phyloP scores from a whole-genome alignment of 345 rosid genomes.

The Brassica juncea region DNA sequence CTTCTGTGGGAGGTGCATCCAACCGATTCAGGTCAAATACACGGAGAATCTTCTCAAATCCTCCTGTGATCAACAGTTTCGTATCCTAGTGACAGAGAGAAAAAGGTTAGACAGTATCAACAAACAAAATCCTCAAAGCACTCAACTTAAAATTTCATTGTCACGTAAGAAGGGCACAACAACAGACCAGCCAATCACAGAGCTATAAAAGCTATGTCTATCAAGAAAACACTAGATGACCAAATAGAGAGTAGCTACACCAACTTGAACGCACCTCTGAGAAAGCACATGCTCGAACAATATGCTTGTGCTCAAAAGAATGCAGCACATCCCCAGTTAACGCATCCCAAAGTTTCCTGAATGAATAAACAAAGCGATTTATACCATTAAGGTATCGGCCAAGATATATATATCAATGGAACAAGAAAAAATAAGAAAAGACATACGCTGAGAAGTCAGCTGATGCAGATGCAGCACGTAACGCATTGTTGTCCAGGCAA shows the following conservation, averaged over 20 bases:
- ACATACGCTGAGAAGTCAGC: constrained; percentile 92
- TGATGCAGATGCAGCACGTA: constrained; percentile 94
- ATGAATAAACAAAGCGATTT: background rate
- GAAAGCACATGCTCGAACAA: constrained; percentile 86
- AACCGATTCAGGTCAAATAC: constrained; percentile 42
- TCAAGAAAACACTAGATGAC: background rate
- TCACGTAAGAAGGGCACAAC: no score
- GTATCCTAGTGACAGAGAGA: constrained; percentile 58
- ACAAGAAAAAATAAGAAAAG: background rate
- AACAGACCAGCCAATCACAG: background rate
- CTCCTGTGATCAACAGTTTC: constrained; percentile 43
- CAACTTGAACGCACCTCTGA: constrained; percentile 56
- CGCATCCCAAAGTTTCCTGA: constrained; percentile 92
- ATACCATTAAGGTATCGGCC: background rate
- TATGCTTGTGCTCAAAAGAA: constrained; percentile 92
- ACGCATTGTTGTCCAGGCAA: constrained; percentile 79
- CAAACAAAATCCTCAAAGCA: background rate
- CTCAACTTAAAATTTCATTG: background rate
- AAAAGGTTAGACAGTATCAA: background rate
- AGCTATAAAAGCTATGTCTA: background rate
- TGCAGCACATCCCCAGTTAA: constrained; percentile 83
- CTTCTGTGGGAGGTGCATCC: constrained; percentile 46
- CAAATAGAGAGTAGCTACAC: background rate
- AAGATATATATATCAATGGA: background rate
- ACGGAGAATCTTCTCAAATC: constrained; percentile 41